These are phyloP conservation scores for Eimeria necatrix DNA, from an alignment of 169 alveolate species.

Conservation along the genomic window DNA sequence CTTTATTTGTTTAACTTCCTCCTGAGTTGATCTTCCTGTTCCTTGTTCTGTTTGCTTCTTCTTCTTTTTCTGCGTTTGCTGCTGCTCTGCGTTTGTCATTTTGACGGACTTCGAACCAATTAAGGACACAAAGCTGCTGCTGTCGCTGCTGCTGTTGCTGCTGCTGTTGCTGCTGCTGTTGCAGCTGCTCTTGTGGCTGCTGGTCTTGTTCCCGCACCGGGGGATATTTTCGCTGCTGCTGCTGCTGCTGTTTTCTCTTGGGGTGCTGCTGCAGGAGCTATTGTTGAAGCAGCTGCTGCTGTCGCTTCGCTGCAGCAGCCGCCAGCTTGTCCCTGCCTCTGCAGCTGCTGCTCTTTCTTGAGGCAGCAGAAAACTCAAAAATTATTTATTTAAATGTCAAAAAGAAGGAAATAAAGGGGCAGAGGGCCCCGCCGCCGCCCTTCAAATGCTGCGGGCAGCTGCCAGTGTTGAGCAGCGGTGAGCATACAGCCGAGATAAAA, in stretches of 20 bases:
- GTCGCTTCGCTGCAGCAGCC: background rate
- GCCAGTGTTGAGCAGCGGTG: too few relatives aligned
- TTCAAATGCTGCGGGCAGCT: too few relatives aligned
- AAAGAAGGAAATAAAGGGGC: too few relatives aligned
- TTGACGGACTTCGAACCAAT: background rate
- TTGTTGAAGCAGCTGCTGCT: background rate
- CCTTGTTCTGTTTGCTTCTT: background rate
- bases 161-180: background rate
- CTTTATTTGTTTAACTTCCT: too few relatives aligned
- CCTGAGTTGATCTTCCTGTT: background rate
- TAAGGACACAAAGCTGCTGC: background rate
- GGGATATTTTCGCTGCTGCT: background rate
- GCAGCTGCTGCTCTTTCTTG: background rate
- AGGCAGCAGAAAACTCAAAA: background rate
- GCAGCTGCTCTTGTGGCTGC: background rate
- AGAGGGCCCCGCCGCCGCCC: too few relatives aligned
- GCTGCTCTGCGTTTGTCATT: too few relatives aligned
- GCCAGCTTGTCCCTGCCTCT: background rate
- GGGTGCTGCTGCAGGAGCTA: background rate
- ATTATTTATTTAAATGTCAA: too few relatives aligned
- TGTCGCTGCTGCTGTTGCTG: background rate
- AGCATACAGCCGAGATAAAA: too few relatives aligned
- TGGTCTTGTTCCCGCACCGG: background rate
- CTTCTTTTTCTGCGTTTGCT: too few relatives aligned
- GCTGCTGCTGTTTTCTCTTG: background rate